Evolutionary conservation across 768 basidiomycete species (phyloP), one percentile per base, ranked within the genome.

Genomic region (Hemileccinum rubropunctum): DNA sequence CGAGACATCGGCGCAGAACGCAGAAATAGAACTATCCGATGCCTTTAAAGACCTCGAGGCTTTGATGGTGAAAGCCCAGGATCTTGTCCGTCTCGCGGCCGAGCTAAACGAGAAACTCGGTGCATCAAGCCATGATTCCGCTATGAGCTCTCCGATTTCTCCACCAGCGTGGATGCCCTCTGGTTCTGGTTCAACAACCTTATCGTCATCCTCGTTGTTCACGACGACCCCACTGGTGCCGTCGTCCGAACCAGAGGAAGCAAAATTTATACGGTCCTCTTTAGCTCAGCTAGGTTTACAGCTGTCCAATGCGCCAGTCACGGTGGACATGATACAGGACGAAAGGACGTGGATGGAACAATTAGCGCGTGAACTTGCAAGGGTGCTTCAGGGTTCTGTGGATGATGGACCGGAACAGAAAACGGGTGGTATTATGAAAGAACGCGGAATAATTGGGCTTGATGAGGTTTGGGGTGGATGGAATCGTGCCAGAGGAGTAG

Each of bases 381-480:
- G 75, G 5, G 75, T 98, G 4, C 74, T 99, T 6, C 83, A 79
- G 50, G 79, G 80, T 3, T 59, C 62, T 4, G 27, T 41, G 23
- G 51, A 66, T 8, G 66, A 57, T 38, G 36, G 37, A 1, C 27
- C 47, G 0, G 57, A 51, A 11, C 55, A 42, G 40, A 56, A 44
- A 45, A 50, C 42, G 47, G 71, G 70, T 1, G 87, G 90, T 1
- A 76, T 95, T 60, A 91, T 95, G 89, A 76, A 77, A 48, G 75
- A 78, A 3, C 79, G 91, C 26, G 92, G 91, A 1, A 79, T 95
- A 30, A 78, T 97, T 34, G 90, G 86, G 0, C 69, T 97, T 23
- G 94, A 98, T 62, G 94, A 95, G 68, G 88, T 88, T 0, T 98
- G 94, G 94, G 91, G 91, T 23, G 83, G 88, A 2, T 97, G 94